A percentile compares a stretch with the other conserved stretches of the same genome.
Conservation (phyloP, 2,329 filamentous ascomycete genomes). For the Exophiala bonariae region DNA sequence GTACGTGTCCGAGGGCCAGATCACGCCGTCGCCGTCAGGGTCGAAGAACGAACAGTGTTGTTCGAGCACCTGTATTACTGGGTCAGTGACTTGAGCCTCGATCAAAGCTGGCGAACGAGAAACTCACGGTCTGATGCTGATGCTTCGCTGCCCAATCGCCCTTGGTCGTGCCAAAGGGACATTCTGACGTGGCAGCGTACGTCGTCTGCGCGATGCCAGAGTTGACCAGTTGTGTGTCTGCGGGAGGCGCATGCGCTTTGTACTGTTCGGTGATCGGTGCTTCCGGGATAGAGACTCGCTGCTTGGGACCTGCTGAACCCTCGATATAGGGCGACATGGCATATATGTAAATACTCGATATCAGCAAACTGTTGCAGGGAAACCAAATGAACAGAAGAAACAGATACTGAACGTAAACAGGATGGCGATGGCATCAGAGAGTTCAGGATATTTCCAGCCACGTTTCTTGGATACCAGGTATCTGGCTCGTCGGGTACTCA, state of each 20-base stretch:
- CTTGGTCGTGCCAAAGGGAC: conserved; percentile 37
- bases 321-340: conserved; percentile 4
- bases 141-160: conserved; percentile 34
- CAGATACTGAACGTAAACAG: too few relatives aligned
- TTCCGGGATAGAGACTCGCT: conserved; percentile 7
- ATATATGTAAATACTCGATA: too few relatives aligned
- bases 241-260: conserved; percentile 1
- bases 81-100: background rate
- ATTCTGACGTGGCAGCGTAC: conserved; percentile 36
- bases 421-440: too few relatives aligned
- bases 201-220: conserved; percentile 38
- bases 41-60: conserved; percentile 57
- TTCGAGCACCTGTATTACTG: conserved; percentile 42
- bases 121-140: conserved; percentile 34
- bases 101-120: background rate
- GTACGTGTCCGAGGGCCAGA: conserved; percentile 54
- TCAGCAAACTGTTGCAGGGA: background rate
- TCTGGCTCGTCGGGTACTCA: background rate
- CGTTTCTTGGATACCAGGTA: too few relatives aligned
- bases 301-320: background rate
- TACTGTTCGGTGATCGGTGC: conserved; percentile 8
- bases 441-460: too few relatives aligned
- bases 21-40: conserved; percentile 50
- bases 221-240: conserved; percentile 4
- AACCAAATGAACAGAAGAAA: background rate